These are phyloP conservation scores for Pleurotus citrinopileatus DNA, from an alignment of 768 basidiomycete species.

Conservation along the genomic window DNA sequence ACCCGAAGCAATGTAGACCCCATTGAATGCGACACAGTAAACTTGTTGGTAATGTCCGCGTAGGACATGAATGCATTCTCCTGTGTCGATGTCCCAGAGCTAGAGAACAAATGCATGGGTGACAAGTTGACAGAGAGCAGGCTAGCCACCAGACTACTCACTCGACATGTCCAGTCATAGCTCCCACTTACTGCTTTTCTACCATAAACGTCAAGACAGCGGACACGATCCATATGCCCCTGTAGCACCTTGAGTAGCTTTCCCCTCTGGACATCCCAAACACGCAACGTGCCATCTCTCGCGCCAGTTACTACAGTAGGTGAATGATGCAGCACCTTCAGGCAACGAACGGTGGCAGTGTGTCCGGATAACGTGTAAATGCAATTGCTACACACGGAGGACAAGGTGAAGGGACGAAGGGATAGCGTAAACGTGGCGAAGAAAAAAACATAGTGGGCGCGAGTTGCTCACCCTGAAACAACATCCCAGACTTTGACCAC, in stretches of 20 bases:
- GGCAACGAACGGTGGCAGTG: slow-evolving; percentile 86
- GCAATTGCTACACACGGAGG: slow-evolving; percentile 47
- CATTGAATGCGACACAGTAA: slow-evolving; percentile 90
- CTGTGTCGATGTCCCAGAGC: slow-evolving; percentile 91
- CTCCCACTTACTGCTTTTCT: slow-evolving; percentile 86
- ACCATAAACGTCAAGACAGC: slow-evolving; percentile 87
- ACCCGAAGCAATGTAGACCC: slow-evolving; percentile 76
- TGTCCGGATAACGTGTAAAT: slow-evolving; percentile 83
- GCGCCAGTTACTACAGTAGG: slow-evolving; percentile 91
- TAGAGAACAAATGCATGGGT: slow-evolving; percentile 22
- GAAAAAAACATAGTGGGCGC: not conserved
- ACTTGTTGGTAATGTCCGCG: slow-evolving; percentile 85
- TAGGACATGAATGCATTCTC: slow-evolving; percentile 80
- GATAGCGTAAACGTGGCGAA: not conserved
- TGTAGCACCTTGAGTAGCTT: slow-evolving; percentile 57
- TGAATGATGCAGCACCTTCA: slow-evolving; percentile 81
- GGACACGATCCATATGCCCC: slow-evolving; percentile 80
- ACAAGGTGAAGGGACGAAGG: not conserved
- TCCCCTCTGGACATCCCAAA: slow-evolving; percentile 92
- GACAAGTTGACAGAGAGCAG: not conserved
- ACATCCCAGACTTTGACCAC: slow-evolving; percentile 92
- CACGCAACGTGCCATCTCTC: slow-evolving; percentile 79
- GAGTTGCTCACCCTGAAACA: slow-evolving; percentile 63
- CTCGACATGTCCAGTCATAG: slow-evolving; percentile 87
- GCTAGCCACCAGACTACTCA: slow-evolving; percentile 39